phyloP scores from a whole-genome alignment of 2,329 filamentous ascomycete genomes.

The Beauveria sp. region DNA sequence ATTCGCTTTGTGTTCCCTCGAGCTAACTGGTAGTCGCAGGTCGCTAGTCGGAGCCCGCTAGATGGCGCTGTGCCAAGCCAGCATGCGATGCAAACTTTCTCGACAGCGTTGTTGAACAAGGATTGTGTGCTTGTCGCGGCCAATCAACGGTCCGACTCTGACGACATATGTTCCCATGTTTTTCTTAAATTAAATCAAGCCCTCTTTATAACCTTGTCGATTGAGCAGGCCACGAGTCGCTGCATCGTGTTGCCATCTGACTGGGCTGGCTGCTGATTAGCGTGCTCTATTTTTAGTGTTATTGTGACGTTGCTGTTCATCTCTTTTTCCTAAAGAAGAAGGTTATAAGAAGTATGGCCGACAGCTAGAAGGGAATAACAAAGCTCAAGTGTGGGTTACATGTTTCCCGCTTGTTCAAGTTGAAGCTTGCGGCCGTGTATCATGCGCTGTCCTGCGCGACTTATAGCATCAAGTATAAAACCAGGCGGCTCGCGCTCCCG shows the following conservation, averaged over 20 bases:
- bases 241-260: background rate
- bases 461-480: background rate
- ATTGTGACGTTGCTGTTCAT: background rate
- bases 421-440: background rate
- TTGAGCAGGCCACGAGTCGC: background rate
- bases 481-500: background rate
- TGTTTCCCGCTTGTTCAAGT: background rate
- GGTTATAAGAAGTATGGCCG: background rate
- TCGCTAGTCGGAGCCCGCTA: background rate
- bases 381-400: background rate
- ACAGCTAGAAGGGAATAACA: background rate
- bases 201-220: background rate
- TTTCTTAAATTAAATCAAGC: background rate
- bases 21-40: conserved; percentile 2
- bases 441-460: background rate
- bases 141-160: background rate
- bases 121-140: background rate
- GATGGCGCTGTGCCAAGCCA: background rate
- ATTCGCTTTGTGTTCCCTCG: background rate
- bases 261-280: background rate
- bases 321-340: background rate
- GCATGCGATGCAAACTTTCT: background rate
- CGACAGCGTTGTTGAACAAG: background rate
- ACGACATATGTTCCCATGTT: background rate
- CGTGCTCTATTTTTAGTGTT: conserved; percentile 3